Percentiles rank a stretch among this genome's conserved stretches.
These are phyloP conservation scores for Bauhinia variegata DNA, from an alignment of 306 rosid species.

Conservation along the genomic window DNA sequence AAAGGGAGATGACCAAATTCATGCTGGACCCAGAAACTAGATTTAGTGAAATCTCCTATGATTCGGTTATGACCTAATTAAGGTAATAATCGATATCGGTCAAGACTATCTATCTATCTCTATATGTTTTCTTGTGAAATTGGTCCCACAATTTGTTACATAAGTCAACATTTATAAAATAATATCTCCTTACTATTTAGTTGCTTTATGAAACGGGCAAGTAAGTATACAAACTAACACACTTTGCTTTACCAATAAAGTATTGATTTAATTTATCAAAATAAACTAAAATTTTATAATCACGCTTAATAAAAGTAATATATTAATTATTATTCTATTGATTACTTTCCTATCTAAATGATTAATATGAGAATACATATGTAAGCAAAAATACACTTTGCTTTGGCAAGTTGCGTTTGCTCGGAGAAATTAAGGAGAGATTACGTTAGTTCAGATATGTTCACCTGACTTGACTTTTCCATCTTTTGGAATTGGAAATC, in stretches of 20 bases:
- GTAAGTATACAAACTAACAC: neutral
- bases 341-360: too few species aligned
- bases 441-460: neutral
- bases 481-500: too few species aligned
- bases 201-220: neutral
- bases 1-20: conserved; percentile 21
- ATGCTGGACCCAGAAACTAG: conserved; percentile 36
- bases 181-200: neutral
- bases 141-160: conserved; percentile 32
- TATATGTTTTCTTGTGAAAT: conserved; percentile 31
- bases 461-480: neutral
- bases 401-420: neutral
- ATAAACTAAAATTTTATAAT: too few species aligned
- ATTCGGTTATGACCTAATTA: conserved; percentile 40
- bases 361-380: too few species aligned
- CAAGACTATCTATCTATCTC: conserved; percentile 35
- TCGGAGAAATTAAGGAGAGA: neutral
- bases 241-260: too few species aligned
- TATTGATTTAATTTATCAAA: too few species aligned
- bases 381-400: too few species aligned
- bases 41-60: conserved; percentile 48
- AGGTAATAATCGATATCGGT: conserved; percentile 40
- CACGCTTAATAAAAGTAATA: too few species aligned
- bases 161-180: conserved; percentile 39
- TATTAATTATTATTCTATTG: too few species aligned